These are phyloP conservation scores for Nyssa sinensis DNA, from an alignment of 148 eudicot species.

Conservation along the genomic window DNA sequence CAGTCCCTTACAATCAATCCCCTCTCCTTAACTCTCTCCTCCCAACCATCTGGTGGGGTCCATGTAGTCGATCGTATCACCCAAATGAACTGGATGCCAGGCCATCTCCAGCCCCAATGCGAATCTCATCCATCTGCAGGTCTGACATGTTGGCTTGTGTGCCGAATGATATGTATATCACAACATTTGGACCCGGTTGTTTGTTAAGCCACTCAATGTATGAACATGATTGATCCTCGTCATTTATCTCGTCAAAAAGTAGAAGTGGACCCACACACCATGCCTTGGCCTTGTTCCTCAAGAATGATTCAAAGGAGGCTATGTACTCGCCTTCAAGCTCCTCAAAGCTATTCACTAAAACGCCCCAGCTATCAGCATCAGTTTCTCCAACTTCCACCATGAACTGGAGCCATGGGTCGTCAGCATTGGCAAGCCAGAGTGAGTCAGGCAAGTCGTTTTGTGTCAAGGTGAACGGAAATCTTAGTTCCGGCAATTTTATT, in stretches of 20 bases:
- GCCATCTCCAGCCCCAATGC: constrained; percentile 31
- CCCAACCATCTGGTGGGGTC: constrained; percentile 23
- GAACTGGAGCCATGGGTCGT: constrained; percentile 9
- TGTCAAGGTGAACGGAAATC: constrained; percentile 24
- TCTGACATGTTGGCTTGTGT: constrained; percentile 28
- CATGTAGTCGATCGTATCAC: constrained; percentile 24
- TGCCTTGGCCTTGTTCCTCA: constrained; percentile 14
- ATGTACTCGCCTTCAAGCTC: constrained; percentile 27
- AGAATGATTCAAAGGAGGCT: constrained; percentile 16
- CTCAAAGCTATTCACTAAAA: constrained; percentile 19
- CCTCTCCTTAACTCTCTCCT: constrained; percentile 22
- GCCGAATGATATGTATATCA: constrained; percentile 31
- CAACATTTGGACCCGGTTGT: neutral
- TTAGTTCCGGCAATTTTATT: constrained; percentile 14
- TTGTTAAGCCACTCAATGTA: constrained; percentile 23
- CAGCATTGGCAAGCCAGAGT: neutral
- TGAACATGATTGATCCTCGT: neutral
- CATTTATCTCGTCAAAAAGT: neutral
- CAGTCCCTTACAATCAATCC: constrained; percentile 29
- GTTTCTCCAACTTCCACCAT: constrained; percentile 9
- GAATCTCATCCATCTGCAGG: constrained; percentile 30
- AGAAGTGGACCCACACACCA: constrained; percentile 41
- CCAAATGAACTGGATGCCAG: constrained; percentile 28
- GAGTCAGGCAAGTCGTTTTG: constrained; percentile 20
- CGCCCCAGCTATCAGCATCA: constrained; percentile 25